Conservation (phyloP, 495 filamentous ascomycete genomes). For the Penicillium malachiteum region DNA sequence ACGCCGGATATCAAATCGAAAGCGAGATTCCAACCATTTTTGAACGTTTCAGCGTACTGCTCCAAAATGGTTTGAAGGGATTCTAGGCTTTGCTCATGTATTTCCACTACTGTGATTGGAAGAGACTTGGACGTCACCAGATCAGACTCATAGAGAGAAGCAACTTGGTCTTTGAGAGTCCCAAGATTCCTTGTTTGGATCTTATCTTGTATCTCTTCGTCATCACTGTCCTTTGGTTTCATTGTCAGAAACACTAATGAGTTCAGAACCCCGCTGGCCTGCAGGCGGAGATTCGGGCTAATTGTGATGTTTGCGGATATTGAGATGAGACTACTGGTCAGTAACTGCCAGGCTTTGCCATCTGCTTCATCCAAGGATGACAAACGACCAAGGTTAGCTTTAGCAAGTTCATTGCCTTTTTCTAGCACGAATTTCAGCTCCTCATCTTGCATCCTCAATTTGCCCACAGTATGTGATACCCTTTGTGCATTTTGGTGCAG, state of each 20-base stretch:
- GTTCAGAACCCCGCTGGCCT: slow-evolving; percentile 72
- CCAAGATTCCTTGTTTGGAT: slow-evolving; percentile 71
- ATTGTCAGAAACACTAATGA: slow-evolving; percentile 61
- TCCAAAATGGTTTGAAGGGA: slow-evolving; percentile 80
- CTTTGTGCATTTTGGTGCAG: slow-evolving; percentile 61
- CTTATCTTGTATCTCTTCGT: slow-evolving; percentile 34
- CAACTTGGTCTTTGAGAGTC: slow-evolving; percentile 59
- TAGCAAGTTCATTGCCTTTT: slow-evolving; percentile 74
- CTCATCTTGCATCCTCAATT: slow-evolving; percentile 47
- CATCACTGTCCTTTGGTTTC: slow-evolving; percentile 31
- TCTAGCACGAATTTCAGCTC: slow-evolving; percentile 70
- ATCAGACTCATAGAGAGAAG: slow-evolving; percentile 46
- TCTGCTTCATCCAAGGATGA: slow-evolving; percentile 58
- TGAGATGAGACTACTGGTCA: slow-evolving; percentile 68
- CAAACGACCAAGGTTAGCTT: slow-evolving; percentile 75
- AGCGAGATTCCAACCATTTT: slow-evolving; percentile 77
- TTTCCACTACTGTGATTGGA: slow-evolving; percentile 63
- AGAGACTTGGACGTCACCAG: slow-evolving; percentile 27
- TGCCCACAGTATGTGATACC: slow-evolving; percentile 48
- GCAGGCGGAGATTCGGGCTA: slow-evolving; percentile 61
- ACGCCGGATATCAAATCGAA: slow-evolving; percentile 85
- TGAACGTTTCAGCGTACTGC: slow-evolving; percentile 80
- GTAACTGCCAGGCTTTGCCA: slow-evolving; percentile 68
- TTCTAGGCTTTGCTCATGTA: slow-evolving; percentile 80
- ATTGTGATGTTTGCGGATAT: slow-evolving; percentile 56